phyloP scores from a whole-genome alignment of 768 basidiomycete species.

The Hysterangium stoloniferum region DNA sequence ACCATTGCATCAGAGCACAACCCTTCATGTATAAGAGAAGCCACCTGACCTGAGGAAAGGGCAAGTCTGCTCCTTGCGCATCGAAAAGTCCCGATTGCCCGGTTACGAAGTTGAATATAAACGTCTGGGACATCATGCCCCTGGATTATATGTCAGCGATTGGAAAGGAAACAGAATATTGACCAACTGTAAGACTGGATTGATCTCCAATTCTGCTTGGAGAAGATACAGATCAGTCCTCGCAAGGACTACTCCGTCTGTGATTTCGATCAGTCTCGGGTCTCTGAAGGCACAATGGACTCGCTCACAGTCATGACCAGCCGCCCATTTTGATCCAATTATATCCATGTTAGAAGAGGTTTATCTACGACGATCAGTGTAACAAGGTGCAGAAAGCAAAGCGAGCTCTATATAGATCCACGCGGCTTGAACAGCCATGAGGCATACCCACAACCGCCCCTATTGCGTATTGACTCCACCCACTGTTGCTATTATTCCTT shows the following conservation, averaged over 20 bases:
- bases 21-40: slow-evolving; percentile 11
- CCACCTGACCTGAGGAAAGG: slow-evolving; percentile 1
- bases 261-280: background rate
- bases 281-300: background rate
- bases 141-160: background rate
- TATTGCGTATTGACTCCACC: too few species aligned
- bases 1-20: slow-evolving; percentile 13
- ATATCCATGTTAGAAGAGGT: slow-evolving; percentile 3
- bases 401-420: background rate
- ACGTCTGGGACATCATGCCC: slow-evolving; percentile 35
- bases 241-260: slow-evolving; percentile 73
- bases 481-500: too few species aligned
- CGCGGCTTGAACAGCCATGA: background rate
- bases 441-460: slow-evolving; percentile 4
- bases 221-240: slow-evolving; percentile 81
- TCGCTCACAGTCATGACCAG: slow-evolving; percentile 6
- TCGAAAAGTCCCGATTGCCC: slow-evolving; percentile 56
- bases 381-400: background rate
- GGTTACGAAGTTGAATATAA: slow-evolving; percentile 63
- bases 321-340: slow-evolving; percentile 4
- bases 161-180: slow-evolving; percentile 14
- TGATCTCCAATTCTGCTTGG: slow-evolving; percentile 55
- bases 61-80: slow-evolving; percentile 45
- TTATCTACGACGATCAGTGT: background rate
- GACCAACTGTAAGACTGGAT: slow-evolving; percentile 60